phyloP scores from a whole-genome alignment of 2,329 filamentous ascomycete genomes.

The Aureobasidium sp. region DNA sequence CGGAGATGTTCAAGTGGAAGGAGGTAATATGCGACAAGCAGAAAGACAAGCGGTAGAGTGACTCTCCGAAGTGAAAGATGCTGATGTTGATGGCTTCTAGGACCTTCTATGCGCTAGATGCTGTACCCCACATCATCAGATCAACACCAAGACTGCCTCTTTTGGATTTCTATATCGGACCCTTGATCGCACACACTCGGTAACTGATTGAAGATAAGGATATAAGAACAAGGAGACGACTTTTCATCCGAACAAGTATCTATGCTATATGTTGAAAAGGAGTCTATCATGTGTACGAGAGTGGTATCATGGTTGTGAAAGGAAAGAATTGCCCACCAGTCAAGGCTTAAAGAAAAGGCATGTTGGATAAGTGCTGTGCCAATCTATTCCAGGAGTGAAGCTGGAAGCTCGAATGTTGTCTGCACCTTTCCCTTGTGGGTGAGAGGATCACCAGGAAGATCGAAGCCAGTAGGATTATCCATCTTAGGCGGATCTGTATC shows the following conservation, averaged over 20 bases:
- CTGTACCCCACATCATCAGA: neutral
- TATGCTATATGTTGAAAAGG: neutral
- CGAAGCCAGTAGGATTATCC: slow-evolving; percentile 27
- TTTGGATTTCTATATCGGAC: neutral
- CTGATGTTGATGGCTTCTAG: slow-evolving; percentile 10
- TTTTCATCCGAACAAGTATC: neutral
- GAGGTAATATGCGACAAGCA: neutral
- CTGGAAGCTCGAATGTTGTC: slow-evolving; percentile 30
- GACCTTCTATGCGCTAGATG: slow-evolving; percentile 4
- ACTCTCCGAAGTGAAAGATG: neutral
- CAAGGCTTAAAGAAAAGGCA: neutral
- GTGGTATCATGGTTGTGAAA: slow-evolving; percentile 9
- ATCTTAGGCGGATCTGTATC: slow-evolving; percentile 41
- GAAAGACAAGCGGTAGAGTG: neutral
- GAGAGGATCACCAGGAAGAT: slow-evolving; percentile 23
- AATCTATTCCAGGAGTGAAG: slow-evolving; percentile 29
- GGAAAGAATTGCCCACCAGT: neutral
- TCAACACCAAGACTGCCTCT: neutral
- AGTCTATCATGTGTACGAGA: neutral
- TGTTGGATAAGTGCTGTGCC: neutral
- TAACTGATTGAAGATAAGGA: neutral
- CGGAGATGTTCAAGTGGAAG: neutral
- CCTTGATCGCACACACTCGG: neutral
- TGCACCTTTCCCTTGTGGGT: slow-evolving; percentile 28
- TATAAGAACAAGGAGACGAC: neutral